Conservation (phyloP, 306 rosid genomes). For the Cyclanthera cordifolia region DNA sequence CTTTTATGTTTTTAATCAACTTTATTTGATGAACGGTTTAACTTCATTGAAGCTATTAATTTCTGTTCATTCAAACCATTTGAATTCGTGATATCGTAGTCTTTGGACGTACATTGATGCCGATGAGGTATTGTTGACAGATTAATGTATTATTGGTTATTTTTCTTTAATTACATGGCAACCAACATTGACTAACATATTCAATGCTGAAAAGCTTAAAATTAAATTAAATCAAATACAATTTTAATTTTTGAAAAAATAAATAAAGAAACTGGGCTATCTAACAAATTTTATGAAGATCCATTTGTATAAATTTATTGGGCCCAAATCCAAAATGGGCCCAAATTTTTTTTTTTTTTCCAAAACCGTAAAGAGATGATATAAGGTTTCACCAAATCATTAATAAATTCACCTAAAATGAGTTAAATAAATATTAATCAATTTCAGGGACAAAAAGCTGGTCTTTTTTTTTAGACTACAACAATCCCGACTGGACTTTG, state of each 20-base stretch:
- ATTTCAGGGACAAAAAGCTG: neutral
- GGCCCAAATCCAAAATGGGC: neutral
- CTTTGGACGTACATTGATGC: too few relatives aligned
- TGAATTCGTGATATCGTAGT: too few relatives aligned
- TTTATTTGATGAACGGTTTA: too few relatives aligned
- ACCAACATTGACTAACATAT: neutral
- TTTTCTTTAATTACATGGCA: too few relatives aligned
- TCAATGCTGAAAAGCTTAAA: neutral
- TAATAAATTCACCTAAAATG: neutral
- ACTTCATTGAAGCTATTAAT: too few relatives aligned
- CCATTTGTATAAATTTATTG: neutral
- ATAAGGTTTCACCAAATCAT: conserved; percentile 7
- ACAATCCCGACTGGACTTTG: too few relatives aligned
- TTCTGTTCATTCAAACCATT: too few relatives aligned
- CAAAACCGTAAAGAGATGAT: neutral
- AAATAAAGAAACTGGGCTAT: neutral
- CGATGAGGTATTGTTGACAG: too few relatives aligned
- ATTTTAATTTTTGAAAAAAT: neutral
- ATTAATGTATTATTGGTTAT: too few relatives aligned
- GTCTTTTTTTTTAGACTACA: too few relatives aligned
- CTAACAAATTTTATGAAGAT: neutral
- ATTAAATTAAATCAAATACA: neutral
- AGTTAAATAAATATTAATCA: neutral
- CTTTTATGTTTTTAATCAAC: too few relatives aligned
- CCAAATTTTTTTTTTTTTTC: neutral